Conservation (phyloP, 1,284 basidiomycete species). For the Apiotrichum gracile region DNA sequence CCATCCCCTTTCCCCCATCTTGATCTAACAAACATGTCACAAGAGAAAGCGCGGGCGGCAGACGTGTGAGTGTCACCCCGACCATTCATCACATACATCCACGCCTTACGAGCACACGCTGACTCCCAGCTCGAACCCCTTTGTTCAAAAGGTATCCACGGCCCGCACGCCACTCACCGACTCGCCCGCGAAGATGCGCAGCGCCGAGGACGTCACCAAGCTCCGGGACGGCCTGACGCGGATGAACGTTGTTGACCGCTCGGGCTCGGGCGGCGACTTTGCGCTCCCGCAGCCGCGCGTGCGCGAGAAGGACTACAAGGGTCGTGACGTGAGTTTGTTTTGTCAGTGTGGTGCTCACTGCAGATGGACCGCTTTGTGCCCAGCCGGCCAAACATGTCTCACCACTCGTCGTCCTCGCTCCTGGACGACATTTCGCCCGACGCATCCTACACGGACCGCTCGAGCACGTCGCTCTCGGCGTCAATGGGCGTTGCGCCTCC, state of each 20-base stretch:
- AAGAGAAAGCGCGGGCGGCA: neutral
- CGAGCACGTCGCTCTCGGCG: slow-evolving; percentile 28
- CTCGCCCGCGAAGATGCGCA: slow-evolving; percentile 6
- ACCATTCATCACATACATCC: neutral
- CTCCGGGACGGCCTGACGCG: slow-evolving; percentile 39
- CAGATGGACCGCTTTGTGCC: slow-evolving; percentile 47
- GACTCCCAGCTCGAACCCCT: slow-evolving; percentile 29
- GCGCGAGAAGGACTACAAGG: slow-evolving; percentile 8
- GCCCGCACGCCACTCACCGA: slow-evolving; percentile 6
- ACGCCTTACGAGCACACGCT: neutral
- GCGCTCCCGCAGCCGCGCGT: slow-evolving; percentile 2
- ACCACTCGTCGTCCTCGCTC: slow-evolving; percentile 16
- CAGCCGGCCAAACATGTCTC: slow-evolving; percentile 31
- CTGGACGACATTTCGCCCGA: slow-evolving; percentile 28
- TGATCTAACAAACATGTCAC: neutral
- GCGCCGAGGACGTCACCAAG: slow-evolving; percentile 16
- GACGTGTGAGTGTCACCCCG: too few species aligned
- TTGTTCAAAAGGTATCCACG: slow-evolving; percentile 20
- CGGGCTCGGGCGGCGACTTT: slow-evolving; percentile 18
- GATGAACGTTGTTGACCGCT: slow-evolving; percentile 35
- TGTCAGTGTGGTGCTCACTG: neutral
- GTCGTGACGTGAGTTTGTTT: slow-evolving; percentile 7
- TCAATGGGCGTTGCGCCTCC: slow-evolving; percentile 25
- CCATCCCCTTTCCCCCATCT: too few species aligned
- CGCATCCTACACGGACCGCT: slow-evolving; percentile 21